Evolutionary conservation across 768 basidiomycete species (phyloP), one percentile per base, ranked within the genome.

Genomic region (Lentinula guzmanii): DNA sequence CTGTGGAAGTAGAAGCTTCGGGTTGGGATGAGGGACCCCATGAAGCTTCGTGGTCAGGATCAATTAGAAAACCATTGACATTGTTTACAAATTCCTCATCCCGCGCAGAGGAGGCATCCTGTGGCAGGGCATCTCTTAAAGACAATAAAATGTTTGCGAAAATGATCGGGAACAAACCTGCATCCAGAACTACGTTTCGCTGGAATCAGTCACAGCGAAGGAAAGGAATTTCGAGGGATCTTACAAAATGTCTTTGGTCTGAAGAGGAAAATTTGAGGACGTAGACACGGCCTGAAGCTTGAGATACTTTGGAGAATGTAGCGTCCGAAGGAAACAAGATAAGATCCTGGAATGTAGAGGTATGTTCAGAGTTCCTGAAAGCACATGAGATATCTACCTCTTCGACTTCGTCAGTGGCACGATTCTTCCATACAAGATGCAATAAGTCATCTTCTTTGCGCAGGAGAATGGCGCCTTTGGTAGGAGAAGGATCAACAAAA

Each of bases 261-360:
- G 93, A 95, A 21, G 91, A 93, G 0, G 89, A 87, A 77, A 97
- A 96, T 74, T 91, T 93, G 71, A 96, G 87, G 64, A 95, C 91
- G 66, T 91, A 93, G 4, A 89, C 86, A 63, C 93, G 79, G 5
- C 90, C 91, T 35, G 77, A 77, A 9, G 88, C 82, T 68, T 92
- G 84, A 1, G 82, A 63, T 9, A 95, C 89, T 72, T 86, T 89
- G 66, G 80, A 79, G 69, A 97, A 93, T 0, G 80, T 83, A 3
- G 94, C 93, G 72, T 97, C 94, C 2, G 84, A 82, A 1, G 93
- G 92, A 71, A 95, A 92, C 58, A 96, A 75, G 64, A 96, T 93
- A 59, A 95, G 75, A 68, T 97, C 94, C 91, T 93, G 7, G 34
- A 33, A 34, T 1, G 16, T 61, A 54, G 42, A 65, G 54, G 37